phyloP scores from a whole-genome alignment of 768 basidiomycete species.

The Termitomyces sp. region DNA sequence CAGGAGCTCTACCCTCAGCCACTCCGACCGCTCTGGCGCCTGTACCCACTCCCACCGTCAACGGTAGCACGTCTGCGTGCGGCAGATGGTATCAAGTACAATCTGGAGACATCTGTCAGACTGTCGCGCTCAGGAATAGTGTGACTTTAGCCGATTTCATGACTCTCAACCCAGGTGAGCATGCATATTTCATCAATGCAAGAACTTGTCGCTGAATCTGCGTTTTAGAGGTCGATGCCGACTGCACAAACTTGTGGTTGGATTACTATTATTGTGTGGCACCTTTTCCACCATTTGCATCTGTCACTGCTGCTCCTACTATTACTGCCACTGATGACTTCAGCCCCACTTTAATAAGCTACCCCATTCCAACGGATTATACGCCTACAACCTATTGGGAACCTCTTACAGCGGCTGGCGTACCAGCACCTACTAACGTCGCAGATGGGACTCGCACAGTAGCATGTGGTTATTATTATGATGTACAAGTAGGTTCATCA shows the following conservation, averaged over 20 bases:
- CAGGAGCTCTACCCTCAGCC: not conserved
- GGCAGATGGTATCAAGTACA: not conserved
- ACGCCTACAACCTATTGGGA: not conserved
- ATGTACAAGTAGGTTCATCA: not conserved
- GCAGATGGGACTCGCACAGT: not conserved
- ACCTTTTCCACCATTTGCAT: not conserved
- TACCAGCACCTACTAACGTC: not conserved
- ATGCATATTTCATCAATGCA: not conserved
- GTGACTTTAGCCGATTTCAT: not conserved
- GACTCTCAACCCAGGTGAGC: not conserved
- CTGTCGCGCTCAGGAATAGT: not conserved
- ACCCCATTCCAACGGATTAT: not conserved
- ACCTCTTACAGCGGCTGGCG: not conserved
- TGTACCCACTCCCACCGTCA: not conserved
- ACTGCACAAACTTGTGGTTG: slow-evolving; percentile 1
- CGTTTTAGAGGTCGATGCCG: not conserved
- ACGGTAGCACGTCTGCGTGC: not conserved
- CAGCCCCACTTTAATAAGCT: not conserved
- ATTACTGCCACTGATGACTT: not conserved
- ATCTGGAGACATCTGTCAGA: not conserved
- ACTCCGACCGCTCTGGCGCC: not conserved
- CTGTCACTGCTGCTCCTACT: not conserved
- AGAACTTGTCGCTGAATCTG: not conserved
- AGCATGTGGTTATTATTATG: not conserved
- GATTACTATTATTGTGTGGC: not conserved